Evolutionary conservation across 805 yeast species (phyloP).

Genomic region (Saccharomycopsis sp.): DNA sequence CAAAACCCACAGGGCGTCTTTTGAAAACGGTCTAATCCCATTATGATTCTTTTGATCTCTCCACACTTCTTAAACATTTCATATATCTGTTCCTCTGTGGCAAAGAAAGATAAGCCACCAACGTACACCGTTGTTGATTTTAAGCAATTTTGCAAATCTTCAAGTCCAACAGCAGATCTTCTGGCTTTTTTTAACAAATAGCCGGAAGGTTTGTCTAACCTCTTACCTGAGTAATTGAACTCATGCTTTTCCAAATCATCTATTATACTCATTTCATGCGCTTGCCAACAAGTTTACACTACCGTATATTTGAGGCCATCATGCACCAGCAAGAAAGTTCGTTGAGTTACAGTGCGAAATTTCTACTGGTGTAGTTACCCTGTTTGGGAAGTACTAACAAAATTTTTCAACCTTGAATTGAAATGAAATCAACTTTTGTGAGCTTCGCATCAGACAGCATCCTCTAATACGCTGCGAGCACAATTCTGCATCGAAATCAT

Average conservation of each 20-base stretch:
- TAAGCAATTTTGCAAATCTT: constrained; percentile 57
- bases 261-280: constrained; percentile 22
- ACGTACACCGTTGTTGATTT: constrained; percentile 75
- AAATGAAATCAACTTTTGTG: too few relatives aligned
- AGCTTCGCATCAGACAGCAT: too few relatives aligned
- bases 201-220: constrained; percentile 64
- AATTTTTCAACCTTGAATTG: too few relatives aligned
- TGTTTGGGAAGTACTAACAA: too few relatives aligned
- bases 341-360: too few relatives aligned
- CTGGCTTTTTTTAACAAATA: constrained; percentile 62
- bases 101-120: constrained; percentile 81
- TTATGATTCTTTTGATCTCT: constrained; percentile 64
- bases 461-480: too few relatives aligned
- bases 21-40: constrained; percentile 90
- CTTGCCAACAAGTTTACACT: too few relatives aligned
- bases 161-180: constrained; percentile 40
- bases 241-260: constrained; percentile 45
- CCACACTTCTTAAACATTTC: constrained; percentile 84
- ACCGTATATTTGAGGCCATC: too few relatives aligned
- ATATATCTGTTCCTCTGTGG: constrained; percentile 90
- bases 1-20: constrained; percentile 97
- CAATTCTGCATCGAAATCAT: too few relatives aligned
- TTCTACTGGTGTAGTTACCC: too few relatives aligned
- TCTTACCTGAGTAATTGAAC: constrained; percentile 53
- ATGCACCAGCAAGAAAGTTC: too few relatives aligned